phyloP scores from a whole-genome alignment of 2,329 filamentous ascomycete genomes.

The Alternaria sp. region DNA sequence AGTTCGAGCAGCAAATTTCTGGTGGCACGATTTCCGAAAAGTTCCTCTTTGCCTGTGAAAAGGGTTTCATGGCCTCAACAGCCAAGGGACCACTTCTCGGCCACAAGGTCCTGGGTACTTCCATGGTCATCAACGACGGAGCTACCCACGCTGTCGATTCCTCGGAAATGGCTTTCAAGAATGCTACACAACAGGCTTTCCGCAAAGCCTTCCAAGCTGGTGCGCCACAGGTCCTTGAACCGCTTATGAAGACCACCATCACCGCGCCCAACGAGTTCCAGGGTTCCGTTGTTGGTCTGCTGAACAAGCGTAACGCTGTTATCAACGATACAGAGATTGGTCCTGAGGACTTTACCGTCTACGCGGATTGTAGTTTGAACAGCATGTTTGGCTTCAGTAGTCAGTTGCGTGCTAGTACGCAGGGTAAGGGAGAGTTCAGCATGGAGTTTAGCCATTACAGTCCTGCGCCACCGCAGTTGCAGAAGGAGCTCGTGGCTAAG shows the following conservation, averaged over 20 bases:
- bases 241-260: conserved; percentile 97
- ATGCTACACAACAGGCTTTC: conserved; percentile 95
- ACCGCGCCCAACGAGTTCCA: conserved; percentile 98
- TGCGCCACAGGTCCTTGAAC: conserved; percentile 86
- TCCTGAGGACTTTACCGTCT: conserved; percentile 89
- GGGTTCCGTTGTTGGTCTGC: conserved; percentile 88
- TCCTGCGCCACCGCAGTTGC: conserved; percentile 83
- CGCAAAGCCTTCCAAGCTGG: conserved; percentile 87
- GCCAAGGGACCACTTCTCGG: conserved; percentile 89
- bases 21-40: conserved; percentile 95
- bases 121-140: conserved; percentile 94
- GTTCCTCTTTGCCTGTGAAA: conserved; percentile 91
- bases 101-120: conserved; percentile 87
- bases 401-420: conserved; percentile 88
- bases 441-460: conserved; percentile 99
- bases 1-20: conserved; percentile 85
- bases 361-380: conserved; percentile 91
- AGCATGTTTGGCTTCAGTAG: conserved; percentile 98
- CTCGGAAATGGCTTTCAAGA: conserved; percentile 94
- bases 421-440: conserved; percentile 97
- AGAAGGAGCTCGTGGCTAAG: conserved; percentile 77
- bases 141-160: conserved; percentile 98
- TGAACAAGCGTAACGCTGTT: conserved; percentile 96
- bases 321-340: conserved; percentile 97
- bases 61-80: conserved; percentile 86